These are phyloP conservation scores for Myriosclerotinia curreyana DNA, from an alignment of 2,329 filamentous ascomycete species.

Conservation along the genomic window DNA sequence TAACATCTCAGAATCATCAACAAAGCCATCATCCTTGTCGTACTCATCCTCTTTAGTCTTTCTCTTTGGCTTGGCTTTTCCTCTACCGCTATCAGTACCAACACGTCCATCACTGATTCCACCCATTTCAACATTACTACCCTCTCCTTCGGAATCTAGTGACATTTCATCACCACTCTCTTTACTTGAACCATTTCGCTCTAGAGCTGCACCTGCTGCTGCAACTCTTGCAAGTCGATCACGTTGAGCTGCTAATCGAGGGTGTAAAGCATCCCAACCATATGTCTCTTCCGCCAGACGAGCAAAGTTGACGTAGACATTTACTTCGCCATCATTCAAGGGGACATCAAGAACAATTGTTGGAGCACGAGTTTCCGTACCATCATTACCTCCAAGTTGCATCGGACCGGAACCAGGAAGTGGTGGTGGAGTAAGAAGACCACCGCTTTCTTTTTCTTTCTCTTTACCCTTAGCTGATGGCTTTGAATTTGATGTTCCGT, in stretches of 20 bases:
- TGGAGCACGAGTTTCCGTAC: slow-evolving; percentile 59
- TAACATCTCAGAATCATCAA: slow-evolving; percentile 89
- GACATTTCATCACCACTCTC: slow-evolving; percentile 82
- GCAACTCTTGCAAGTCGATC: slow-evolving; percentile 85
- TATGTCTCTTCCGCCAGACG: slow-evolving; percentile 91
- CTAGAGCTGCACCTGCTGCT: slow-evolving; percentile 80
- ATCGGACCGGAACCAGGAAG: slow-evolving; percentile 62
- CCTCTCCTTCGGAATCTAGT: slow-evolving; percentile 66
- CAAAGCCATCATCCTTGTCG: slow-evolving; percentile 78
- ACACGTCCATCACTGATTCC: slow-evolving; percentile 59
- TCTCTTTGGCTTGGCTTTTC: slow-evolving; percentile 65
- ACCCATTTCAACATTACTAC: slow-evolving; percentile 86
- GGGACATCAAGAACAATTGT: slow-evolving; percentile 84
- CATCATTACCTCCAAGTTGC: slow-evolving; percentile 54
- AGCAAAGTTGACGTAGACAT: slow-evolving; percentile 94
- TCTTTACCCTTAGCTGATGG: slow-evolving; percentile 52
- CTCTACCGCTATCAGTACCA: slow-evolving; percentile 57
- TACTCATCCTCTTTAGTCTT: slow-evolving; percentile 80
- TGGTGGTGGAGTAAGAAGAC: slow-evolving; percentile 48
- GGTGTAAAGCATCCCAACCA: slow-evolving; percentile 90
- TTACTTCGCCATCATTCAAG: slow-evolving; percentile 69
- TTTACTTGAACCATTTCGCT: slow-evolving; percentile 66
- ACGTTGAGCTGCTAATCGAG: slow-evolving; percentile 81
- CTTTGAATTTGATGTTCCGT: slow-evolving; percentile 50
- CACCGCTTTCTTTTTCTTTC: slow-evolving; percentile 28